phyloP scores from a whole-genome alignment of 179 eudicot species.

The Silene vulgaris region DNA sequence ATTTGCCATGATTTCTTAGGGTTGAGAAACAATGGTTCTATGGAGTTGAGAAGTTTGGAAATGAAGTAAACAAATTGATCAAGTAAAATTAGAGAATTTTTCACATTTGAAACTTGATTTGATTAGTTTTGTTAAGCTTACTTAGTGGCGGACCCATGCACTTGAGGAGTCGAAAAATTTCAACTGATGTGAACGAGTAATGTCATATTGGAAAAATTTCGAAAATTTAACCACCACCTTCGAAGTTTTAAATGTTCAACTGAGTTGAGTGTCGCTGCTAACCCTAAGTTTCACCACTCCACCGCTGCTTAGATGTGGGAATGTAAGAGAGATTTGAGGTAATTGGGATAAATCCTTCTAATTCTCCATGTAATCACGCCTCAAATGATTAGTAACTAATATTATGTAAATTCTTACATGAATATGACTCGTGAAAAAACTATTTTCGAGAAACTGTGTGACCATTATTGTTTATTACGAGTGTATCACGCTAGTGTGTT shows the following conservation, averaged over 20 bases:
- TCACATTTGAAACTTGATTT: not conserved
- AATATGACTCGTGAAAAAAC: not conserved
- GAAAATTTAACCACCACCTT: too few relatives aligned
- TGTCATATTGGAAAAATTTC: too few relatives aligned
- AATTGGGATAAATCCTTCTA: conserved; percentile 6
- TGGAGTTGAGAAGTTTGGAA: conserved; percentile 80
- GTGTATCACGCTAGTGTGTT: too few relatives aligned
- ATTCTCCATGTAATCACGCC: conserved; percentile 13
- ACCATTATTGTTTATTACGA: conserved; percentile 2
- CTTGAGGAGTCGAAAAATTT: too few relatives aligned
- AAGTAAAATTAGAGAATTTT: not conserved
- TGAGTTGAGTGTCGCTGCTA: too few relatives aligned
- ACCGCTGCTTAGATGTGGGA: not conserved
- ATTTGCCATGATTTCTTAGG: conserved; percentile 69
- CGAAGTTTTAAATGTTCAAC: too few relatives aligned
- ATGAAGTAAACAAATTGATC: conserved; percentile 39
- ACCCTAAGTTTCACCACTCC: too few relatives aligned
- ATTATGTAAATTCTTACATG: not conserved
- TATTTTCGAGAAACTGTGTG: conserved; percentile 4
- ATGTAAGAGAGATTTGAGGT: conserved; percentile 9
- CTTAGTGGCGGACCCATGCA: not conserved
- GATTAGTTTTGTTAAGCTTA: conserved; percentile 16
- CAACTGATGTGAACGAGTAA: too few relatives aligned
- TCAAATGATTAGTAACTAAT: conserved; percentile 18
- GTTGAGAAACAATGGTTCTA: conserved; percentile 46